Percentiles rank a stretch among this genome's conserved stretches.
phyloP scores from a whole-genome alignment of 805 yeast species.

The Clavispora santaluciae region DNA sequence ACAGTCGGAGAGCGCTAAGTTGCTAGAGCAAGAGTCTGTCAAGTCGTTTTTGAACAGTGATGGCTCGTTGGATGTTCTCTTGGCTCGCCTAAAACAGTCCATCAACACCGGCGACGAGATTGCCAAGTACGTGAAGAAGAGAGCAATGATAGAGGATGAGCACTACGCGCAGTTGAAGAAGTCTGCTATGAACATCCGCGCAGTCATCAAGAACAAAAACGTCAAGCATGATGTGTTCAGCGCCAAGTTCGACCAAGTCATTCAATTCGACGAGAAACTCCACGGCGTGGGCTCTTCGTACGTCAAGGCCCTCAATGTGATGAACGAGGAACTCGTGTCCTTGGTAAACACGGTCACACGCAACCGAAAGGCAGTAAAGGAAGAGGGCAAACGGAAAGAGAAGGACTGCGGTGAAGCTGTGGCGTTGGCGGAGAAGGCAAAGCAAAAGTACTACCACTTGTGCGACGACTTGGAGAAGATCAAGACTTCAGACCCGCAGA shows the following conservation, averaged over 20 bases:
- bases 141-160: constrained; percentile 73
- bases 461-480: constrained; percentile 86
- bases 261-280: constrained; percentile 74
- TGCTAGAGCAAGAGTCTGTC: constrained; percentile 38
- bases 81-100: constrained; percentile 72
- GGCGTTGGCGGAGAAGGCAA: constrained; percentile 82
- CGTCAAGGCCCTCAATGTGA: constrained; percentile 72
- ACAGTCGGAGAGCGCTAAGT: constrained; percentile 11
- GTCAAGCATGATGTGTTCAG: constrained; percentile 65
- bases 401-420: constrained; percentile 83
- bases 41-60: constrained; percentile 58
- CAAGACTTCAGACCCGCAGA: constrained; percentile 75
- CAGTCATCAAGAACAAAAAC: constrained; percentile 39
- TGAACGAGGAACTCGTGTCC: constrained; percentile 79
- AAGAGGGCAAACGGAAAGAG: constrained; percentile 75
- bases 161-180: constrained; percentile 71
- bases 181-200: constrained; percentile 53
- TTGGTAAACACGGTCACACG: constrained; percentile 66
- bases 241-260: constrained; percentile 58
- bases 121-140: constrained; percentile 69
- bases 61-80: constrained; percentile 67
- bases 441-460: constrained; percentile 61
- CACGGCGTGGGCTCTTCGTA: constrained; percentile 66
- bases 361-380: constrained; percentile 73
- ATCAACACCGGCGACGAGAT: constrained; percentile 82